Base-by-base conservation (phyloP, 2,329 filamentous ascomycete species). In the Fusarium xylarioides region DNA sequence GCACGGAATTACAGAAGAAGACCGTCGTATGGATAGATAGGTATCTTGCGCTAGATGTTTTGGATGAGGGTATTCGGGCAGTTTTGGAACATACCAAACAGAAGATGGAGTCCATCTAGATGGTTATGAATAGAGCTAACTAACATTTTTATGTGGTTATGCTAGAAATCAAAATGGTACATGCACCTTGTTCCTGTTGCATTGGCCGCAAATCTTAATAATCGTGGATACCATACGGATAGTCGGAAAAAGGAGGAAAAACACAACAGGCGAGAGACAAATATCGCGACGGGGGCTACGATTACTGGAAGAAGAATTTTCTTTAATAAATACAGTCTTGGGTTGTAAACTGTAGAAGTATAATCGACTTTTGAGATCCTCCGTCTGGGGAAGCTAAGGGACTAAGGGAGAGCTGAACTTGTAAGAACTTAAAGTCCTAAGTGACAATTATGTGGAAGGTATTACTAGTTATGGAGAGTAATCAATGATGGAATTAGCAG, bases 1-100 rank as follows among this genome's bases (percentile, higher is more conserved):
- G 81, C 77, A 71, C 76, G 16, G 81, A 76, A 52, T 78, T 92
- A 55, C 81, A 82, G 21, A 82, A 80, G 66, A 90, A 88, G 80
- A 86, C 86, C 4, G 79, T 79, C 18, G 80, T 78, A 4, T 92
- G 90, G 90, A 83, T 91, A 63, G 84, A 89, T 56, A 80, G 79
- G n/a, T 82, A 90, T 40, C 75, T 91, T 46, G 83, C 78, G 4
- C 76, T 84, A 50, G 82, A 85, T 37, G 83, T 83, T 21, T 80
- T 92, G 49, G 90, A 92, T 76, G 81, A 84, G n/a, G 86, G 83
- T 42, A 86, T 92, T 70, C 82, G 82, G 65, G 84, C 82, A 12
- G 90, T 91, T 3, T 72, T 92, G 71, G 84, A 88, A 75, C 84
- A 88, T 74, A 89, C 86, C 0, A 86, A 82, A 79, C 76, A 64